Base-by-base conservation (phyloP, 441 rosid genomes). In the Gossypium laxum region DNA sequence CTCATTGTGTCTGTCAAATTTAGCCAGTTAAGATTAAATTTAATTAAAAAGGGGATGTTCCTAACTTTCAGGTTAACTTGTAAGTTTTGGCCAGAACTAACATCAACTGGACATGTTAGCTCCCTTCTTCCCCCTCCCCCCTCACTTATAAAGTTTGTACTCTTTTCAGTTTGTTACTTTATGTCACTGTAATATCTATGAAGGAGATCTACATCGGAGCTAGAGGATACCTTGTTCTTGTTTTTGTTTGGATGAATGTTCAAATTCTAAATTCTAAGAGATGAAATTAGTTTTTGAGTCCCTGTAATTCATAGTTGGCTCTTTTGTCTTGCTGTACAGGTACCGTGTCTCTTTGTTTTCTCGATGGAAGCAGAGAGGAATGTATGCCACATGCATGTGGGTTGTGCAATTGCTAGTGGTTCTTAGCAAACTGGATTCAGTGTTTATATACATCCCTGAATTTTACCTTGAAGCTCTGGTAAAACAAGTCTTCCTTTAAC, bases 311-410 rank as follows among this genome's bases (percentile, higher is more conserved):
- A 75, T 14, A 4, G 17, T 11, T 57, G 34, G 22, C 64, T 22
- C 59, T 58, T 58, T 72, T 77, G 51, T 70, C 15, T 30, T 80
- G 48, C 52, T 34, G 71, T 74, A 24, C 85, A 95, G 97, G 99
- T 92, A 89, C 70, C 94, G 96, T 26, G 78, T 92, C 74, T 83
- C 87, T 71, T 89, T 95, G 67, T 86, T 85, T 78, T 88, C 98
- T 32, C 85, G 84, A 34, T 95, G 99, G 99, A 95, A 95, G 88
- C 99, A 95, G 81, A 88, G 98, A 79, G 99, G 98, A 77, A 95
- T 95, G 92, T 92, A 92, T 82, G 99, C 98, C 66, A 80, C 85
- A 55, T 95, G 97, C 86, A 88, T 89, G 94, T 92, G 98, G 98
- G 86, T 86, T 74, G 97, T 92, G 58, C 97, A 91, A 69, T 82